These are phyloP conservation scores for Geotrichum aggregatum DNA, from an alignment of 1,139 yeast genomes.

Conservation along the genomic window DNA sequence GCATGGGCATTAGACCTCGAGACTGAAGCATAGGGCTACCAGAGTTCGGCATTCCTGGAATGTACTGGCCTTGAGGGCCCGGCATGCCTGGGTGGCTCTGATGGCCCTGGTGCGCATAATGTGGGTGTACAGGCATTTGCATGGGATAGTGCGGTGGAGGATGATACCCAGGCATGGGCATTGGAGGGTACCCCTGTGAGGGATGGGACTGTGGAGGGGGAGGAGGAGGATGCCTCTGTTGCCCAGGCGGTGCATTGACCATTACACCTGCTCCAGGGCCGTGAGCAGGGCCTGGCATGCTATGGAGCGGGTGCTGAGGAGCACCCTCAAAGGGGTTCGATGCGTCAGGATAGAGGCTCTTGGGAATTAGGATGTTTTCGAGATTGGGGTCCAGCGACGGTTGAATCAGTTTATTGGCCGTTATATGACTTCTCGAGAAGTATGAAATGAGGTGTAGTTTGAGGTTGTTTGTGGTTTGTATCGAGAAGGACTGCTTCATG, in stretches of 20 bases:
- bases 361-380: slow-evolving; percentile 39
- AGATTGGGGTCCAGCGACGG: slow-evolving; percentile 44
- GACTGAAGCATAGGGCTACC: slow-evolving; percentile 3
- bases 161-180: slow-evolving; percentile 14
- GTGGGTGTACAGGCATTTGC: slow-evolving; percentile 15
- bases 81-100: slow-evolving; percentile 19
- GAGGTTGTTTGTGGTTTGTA: slow-evolving; percentile 49
- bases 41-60: not conserved
- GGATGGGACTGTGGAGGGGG: slow-evolving; percentile 9
- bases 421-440: slow-evolving; percentile 36
- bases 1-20: slow-evolving; percentile 6
- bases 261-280: slow-evolving; percentile 1
- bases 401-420: slow-evolving; percentile 33
- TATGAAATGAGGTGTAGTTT: slow-evolving; percentile 59
- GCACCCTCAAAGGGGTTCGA: slow-evolving; percentile 21
- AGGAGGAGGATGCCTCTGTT: slow-evolving; percentile 4
- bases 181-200: slow-evolving; percentile 4
- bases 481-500: slow-evolving; percentile 57
- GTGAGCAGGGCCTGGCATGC: not conserved
- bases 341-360: slow-evolving; percentile 42
- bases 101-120: slow-evolving; percentile 22
- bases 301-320: slow-evolving; percentile 11
- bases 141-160: slow-evolving; percentile 13
- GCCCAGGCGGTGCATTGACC: not conserved
- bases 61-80: slow-evolving; percentile 20